These are phyloP conservation scores for Hanseniaspora valbyensis DNA, from an alignment of 805 yeast genomes.

Conservation along the genomic window DNA sequence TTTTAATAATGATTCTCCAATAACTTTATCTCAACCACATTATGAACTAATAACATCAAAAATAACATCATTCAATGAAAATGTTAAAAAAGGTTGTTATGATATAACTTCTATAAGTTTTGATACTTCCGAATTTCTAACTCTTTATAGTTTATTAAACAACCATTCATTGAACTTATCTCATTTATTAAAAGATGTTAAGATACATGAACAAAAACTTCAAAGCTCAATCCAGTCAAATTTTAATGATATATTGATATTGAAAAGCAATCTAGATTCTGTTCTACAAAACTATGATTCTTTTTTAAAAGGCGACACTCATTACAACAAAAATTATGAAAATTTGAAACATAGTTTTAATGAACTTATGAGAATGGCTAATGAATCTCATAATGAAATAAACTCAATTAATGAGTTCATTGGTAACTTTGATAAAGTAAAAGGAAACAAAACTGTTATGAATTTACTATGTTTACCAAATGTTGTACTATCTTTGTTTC, in stretches of 20 bases:
- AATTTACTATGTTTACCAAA: slow-evolving; percentile 5
- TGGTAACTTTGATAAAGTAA: slow-evolving; percentile 2
- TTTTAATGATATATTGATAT: slow-evolving; percentile 7
- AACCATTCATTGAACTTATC: not conserved
- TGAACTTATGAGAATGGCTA: not conserved
- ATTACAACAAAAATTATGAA: not conserved
- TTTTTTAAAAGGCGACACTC: not conserved
- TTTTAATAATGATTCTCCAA: not conserved
- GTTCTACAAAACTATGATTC: not conserved
- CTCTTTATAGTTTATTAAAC: not conserved
- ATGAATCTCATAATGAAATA: slow-evolving; percentile 1
- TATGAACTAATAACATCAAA: not conserved
- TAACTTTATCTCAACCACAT: not conserved
- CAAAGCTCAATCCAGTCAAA: slow-evolving; percentile 1
- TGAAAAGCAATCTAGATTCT: slow-evolving; percentile 11
- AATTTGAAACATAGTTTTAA: not conserved
- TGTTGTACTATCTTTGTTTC: not conserved
- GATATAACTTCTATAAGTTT: not conserved
- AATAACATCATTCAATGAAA: not conserved
- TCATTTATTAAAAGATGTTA: not conserved
- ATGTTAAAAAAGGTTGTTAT: not conserved
- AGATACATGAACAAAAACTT: not conserved
- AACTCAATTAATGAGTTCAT: not conserved
- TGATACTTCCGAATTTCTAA: not conserved
- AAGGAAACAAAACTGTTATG: not conserved